Percentiles rank a stretch among this genome's conserved stretches.
Evolutionary conservation across 2,329 filamentous ascomycete species (phyloP).

Genomic region (Scedosporium minutisporum): DNA sequence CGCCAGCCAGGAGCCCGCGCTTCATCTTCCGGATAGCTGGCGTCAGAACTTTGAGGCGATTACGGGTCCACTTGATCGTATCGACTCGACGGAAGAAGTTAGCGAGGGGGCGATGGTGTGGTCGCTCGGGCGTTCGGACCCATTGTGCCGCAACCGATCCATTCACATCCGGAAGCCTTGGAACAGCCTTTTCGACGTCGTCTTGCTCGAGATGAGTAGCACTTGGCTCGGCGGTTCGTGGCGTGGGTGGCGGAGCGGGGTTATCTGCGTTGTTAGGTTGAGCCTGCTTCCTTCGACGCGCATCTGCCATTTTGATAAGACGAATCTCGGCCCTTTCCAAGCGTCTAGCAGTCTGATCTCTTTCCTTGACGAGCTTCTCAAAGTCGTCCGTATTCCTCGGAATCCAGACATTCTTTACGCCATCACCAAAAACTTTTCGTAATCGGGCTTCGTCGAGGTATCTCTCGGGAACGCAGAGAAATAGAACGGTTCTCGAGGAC

Average conservation of each 20-base stretch:
- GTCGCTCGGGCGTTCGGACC: conserved; percentile 63
- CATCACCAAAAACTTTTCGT: conserved; percentile 65
- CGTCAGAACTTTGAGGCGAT: conserved; percentile 30
- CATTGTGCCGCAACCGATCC: conserved; percentile 60
- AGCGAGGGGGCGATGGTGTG: conserved; percentile 58
- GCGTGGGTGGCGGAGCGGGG: not conserved
- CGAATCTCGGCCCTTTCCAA: conserved; percentile 77
- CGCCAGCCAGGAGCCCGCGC: conserved; percentile 53
- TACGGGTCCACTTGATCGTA: conserved; percentile 82
- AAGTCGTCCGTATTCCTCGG: conserved; percentile 63
- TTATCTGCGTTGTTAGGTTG: not conserved
- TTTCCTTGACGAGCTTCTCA: conserved; percentile 67
- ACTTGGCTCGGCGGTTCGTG: conserved; percentile 21
- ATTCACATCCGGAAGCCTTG: conserved; percentile 27
- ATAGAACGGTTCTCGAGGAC: conserved; percentile 87
- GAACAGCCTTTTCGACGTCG: conserved; percentile 3
- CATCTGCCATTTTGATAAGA: conserved; percentile 66
- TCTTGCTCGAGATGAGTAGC: conserved; percentile 10
- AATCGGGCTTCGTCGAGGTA: conserved; percentile 68
- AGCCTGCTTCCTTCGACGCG: conserved; percentile 43
- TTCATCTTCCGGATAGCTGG: conserved; percentile 51
- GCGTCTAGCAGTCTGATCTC: conserved; percentile 64
- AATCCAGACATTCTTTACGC: conserved; percentile 78
- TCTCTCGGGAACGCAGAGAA: conserved; percentile 70
- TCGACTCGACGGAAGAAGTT: conserved; percentile 83